A percentile compares a stretch with the other conserved stretches of the same genome.
These are phyloP conservation scores for Neofusicoccum umdonicola DNA, from an alignment of 2,329 filamentous ascomycete genomes.

Conservation along the genomic window DNA sequence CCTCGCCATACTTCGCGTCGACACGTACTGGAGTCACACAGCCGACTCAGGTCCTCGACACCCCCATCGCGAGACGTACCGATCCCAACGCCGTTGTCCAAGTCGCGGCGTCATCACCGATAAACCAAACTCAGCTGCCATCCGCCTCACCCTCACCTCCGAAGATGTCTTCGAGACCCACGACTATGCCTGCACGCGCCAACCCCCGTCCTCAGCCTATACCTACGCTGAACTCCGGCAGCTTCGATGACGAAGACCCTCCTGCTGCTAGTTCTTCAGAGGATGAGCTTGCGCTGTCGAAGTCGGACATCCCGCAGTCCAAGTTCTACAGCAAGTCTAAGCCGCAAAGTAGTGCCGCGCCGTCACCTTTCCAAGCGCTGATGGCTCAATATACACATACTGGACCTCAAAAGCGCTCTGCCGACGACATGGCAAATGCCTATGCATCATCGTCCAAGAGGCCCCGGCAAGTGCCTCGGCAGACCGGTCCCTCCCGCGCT, in stretches of 20 bases:
- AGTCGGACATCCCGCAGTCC: constrained; percentile 60
- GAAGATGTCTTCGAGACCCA: constrained; percentile 27
- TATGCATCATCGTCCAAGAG: constrained; percentile 5
- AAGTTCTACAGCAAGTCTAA: constrained; percentile 46
- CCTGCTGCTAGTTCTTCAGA: constrained; percentile 40
- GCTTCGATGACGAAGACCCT: constrained; percentile 44
- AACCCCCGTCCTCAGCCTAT: constrained; percentile 44
- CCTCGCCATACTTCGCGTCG: neutral
- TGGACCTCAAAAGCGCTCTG: constrained; percentile 28
- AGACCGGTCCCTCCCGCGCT: constrained; percentile 34
- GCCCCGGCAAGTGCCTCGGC: constrained; percentile 18
- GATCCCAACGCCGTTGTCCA: constrained; percentile 57
- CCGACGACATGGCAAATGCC: constrained; percentile 28
- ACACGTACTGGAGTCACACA: constrained; percentile 45
- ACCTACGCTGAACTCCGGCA: constrained; percentile 46
- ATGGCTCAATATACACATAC: neutral
- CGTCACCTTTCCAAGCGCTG: neutral
- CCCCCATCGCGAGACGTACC: constrained; percentile 35
- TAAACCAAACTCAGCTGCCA: constrained; percentile 27
- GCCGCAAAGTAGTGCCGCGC: neutral
- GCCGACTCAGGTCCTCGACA: constrained; percentile 59
- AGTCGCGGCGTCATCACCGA: constrained; percentile 85
- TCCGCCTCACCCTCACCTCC: constrained; percentile 48
- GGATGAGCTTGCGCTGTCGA: constrained; percentile 51
- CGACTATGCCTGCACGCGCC: constrained; percentile 35